Percentiles rank a stretch among this genome's conserved stretches.
These are phyloP conservation scores for Tetrapisispora iriomotensis DNA, from an alignment of 805 yeast species.

Conservation along the genomic window DNA sequence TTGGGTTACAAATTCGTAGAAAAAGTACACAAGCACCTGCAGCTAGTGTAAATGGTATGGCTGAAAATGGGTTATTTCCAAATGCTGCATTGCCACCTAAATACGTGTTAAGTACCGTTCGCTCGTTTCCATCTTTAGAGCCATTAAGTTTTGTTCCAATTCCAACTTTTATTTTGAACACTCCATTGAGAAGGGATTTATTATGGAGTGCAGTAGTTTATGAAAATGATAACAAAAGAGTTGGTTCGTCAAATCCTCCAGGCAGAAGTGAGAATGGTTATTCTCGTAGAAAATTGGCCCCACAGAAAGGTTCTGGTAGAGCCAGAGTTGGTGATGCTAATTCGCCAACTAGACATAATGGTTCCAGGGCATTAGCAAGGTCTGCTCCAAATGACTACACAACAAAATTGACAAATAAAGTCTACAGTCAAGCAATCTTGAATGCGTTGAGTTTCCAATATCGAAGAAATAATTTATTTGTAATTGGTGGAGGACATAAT, in stretches of 20 bases:
- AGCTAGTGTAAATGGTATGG: neutral
- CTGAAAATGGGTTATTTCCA: neutral
- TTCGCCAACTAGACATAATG: constrained; percentile 84
- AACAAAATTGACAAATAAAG: constrained; percentile 62
- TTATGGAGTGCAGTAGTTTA: constrained; percentile 90
- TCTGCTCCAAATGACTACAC: constrained; percentile 85
- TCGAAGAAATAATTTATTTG: constrained; percentile 58
- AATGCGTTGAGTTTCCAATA: constrained; percentile 77
- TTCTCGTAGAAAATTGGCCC: constrained; percentile 69
- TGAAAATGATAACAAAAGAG: constrained; percentile 84
- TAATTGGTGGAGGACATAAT: constrained; percentile 46
- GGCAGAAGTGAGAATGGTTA: constrained; percentile 81
- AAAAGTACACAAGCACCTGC: neutral
- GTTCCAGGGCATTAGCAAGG: constrained; percentile 83
- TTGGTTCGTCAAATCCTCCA: constrained; percentile 79
- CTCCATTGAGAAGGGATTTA: constrained; percentile 79
- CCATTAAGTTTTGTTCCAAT: constrained; percentile 73
- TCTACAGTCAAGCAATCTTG: constrained; percentile 67
- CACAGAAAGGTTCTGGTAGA: constrained; percentile 89
- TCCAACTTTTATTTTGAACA: constrained; percentile 56
- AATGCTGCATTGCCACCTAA: constrained; percentile 43
- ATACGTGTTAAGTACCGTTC: constrained; percentile 65
- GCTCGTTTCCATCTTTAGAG: constrained; percentile 84
- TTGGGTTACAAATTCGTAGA: neutral
- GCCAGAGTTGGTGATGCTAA: constrained; percentile 96